Base-by-base conservation (phyloP, 1,139 yeast species). In the Scheffersomyces quercinus region DNA sequence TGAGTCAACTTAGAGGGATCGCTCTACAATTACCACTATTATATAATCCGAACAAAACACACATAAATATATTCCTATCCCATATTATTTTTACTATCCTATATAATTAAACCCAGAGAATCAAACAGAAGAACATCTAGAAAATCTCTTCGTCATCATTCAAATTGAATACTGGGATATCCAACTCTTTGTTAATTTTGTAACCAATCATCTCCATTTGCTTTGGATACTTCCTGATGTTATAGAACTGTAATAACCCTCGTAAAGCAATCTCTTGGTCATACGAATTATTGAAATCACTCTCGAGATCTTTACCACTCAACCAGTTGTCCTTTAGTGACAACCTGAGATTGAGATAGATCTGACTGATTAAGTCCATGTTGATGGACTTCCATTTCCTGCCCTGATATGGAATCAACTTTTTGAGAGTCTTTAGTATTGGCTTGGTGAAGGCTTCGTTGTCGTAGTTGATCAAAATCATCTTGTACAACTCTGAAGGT, bases 321-420 rank as follows among this genome's bases (percentile, higher is more conserved):
- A 93, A 74, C 99, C 99, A 93, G 55, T 83, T 85, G 58, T 91
- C 98, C 47, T 84, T 79, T 41, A 93, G 67, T 13, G 83, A 80
- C 29, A 91, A 69, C 50, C 82, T 79, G 54, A 90, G 79, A 56
- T 88, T 84, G 38, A 93, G 66, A 58, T 88, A 93, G 1, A 93
- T 90, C 48, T 88, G 83, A 0, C 97, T 89, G 6, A 95, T 88
- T 44, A 93, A 70, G 54, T 90, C 97, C 98, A 95, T 93, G 60
- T 93, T 95, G 51, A 83, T 79, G 11, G 90, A 81, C 54, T 90
- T 85, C 99, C 99, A 93, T 62, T 91, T 90, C 47, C 95, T 81
- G 14, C 97, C 97, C 54, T 88, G 91, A 62, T 85, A 89, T 0
- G 98, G 97, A 0, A 91, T 83, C 40, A 90, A 75, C 49, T 88